Conservation (phyloP, 208 protist species). For the Trypanosoma avium region DNA sequence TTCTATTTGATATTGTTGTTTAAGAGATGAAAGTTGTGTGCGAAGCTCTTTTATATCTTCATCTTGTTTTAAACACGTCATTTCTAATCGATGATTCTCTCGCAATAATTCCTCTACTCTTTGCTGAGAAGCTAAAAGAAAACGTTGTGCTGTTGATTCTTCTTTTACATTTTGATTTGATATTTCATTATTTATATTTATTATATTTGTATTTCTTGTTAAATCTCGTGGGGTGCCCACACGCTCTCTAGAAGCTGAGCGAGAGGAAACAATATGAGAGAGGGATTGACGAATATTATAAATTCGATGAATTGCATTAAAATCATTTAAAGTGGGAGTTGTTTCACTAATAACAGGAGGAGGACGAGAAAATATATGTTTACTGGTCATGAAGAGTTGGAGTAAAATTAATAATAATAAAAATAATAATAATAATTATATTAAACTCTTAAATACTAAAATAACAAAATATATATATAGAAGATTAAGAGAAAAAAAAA, state of each 20-base stretch:
- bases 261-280: slow-evolving; percentile 32
- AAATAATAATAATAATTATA: not conserved
- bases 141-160: slow-evolving; percentile 2
- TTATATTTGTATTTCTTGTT: not conserved
- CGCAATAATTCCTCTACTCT: slow-evolving; percentile 27
- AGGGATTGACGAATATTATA: slow-evolving; percentile 26
- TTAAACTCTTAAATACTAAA: not conserved
- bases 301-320: slow-evolving; percentile 29
- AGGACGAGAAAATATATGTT: slow-evolving; percentile 12
- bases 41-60: slow-evolving; percentile 9
- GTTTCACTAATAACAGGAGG: not conserved
- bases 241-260: slow-evolving; percentile 15
- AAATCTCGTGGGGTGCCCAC: not conserved
- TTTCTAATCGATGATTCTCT: slow-evolving; percentile 31
- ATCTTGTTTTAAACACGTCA: slow-evolving; percentile 25
- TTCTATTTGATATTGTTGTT: not conserved
- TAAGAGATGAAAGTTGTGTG: not conserved
- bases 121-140: slow-evolving; percentile 22
- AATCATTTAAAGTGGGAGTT: not conserved
- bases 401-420: not conserved
- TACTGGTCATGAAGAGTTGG: not conserved
- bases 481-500: not conserved
- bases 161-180: not conserved
- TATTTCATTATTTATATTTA: not conserved
- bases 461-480: not conserved